Base-by-base conservation (phyloP, 768 basidiomycete genomes). In the Tricholomella constricta region DNA sequence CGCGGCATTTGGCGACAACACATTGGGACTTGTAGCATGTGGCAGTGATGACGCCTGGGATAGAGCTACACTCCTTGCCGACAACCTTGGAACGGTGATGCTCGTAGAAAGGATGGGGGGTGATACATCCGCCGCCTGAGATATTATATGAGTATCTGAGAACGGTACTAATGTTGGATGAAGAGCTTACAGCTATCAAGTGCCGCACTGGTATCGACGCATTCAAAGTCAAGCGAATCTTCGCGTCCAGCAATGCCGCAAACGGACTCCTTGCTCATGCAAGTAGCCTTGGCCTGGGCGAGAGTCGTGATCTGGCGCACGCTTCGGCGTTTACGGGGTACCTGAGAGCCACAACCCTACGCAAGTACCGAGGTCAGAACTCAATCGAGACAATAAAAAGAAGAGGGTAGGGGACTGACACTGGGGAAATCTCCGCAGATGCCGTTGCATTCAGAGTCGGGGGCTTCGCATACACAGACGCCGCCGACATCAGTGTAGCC, bases 81-180 rank as follows among this genome's bases (percentile, higher is more conserved):
- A 65, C n/a, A 62, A 61, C 26, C 66, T 58, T 51, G 64, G 67
- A 11, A 15, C 23, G 17, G 59, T 58, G 42, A 63, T 63, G 25
- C 19, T 52, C 46, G 43, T 40, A 22, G 48, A 57, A 60, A 12
- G 59, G 55, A 34, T 54, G 52, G 14, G 59, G 55, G 37, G 49
- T 44, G 8, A 52, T 23, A 45, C 59, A 60, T 11, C 55, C 59
- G 8, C 59, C 59, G 31, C 59, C 59, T 60, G 20, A 27, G 23
- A 29, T 29, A 32, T 7, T 12, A 38, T 15, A 15, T 45, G 20
- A 51, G 25, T 10, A 11, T 17, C 19, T 5, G 15, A 15, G 15
- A 42, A 23, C n/a, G n/a, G 20, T 4, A 19, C 10, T 23, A 6
- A 44, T 10, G 20, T 45, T n/a, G 4, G 14, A 32, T 41, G 12